A percentile compares a stretch with the other conserved stretches of the same genome.
These are phyloP conservation scores for Musa schizocarpa DNA, from an alignment of 176 grass and related monocot genomes.

Conservation along the genomic window DNA sequence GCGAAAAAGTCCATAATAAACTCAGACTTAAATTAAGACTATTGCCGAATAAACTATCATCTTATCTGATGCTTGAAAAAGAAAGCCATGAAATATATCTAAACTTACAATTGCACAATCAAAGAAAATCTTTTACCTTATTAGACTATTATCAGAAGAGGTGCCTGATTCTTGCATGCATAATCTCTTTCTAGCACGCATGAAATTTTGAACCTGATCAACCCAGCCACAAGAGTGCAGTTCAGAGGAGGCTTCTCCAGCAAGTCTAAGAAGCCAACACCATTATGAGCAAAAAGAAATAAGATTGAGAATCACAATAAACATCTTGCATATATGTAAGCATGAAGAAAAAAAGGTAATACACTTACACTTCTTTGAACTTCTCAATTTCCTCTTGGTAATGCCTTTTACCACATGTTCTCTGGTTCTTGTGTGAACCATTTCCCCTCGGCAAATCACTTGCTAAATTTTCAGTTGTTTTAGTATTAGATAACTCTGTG, in stretches of 20 bases:
- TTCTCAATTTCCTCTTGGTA: conserved; percentile 41
- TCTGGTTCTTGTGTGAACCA: conserved; percentile 25
- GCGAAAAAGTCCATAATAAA: too few relatives aligned
- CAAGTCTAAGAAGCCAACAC: conserved; percentile 38
- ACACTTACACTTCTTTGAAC: conserved; percentile 74
- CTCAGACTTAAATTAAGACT: too few relatives aligned
- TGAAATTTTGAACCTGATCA: conserved; percentile 60
- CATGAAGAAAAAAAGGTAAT: neutral
- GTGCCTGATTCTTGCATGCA: conserved; percentile 26
- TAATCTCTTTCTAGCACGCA: conserved; percentile 47
- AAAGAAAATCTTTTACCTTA: conserved; percentile 42
- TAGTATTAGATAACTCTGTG: conserved; percentile 15
- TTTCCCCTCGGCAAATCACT: conserved; percentile 24
- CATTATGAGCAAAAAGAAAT: conserved; percentile 1
- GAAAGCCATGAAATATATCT: conserved; percentile 10
- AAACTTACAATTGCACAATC: conserved; percentile 16
- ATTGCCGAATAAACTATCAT: neutral
- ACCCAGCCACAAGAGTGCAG: conserved; percentile 62
- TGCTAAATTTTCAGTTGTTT: conserved; percentile 25
- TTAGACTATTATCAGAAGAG: conserved; percentile 34
- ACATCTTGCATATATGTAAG: too few relatives aligned
- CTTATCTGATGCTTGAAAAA: neutral
- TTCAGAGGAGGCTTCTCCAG: conserved; percentile 44
- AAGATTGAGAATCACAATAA: neutral
- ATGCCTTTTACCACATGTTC: conserved; percentile 16